Evolutionary conservation across 495 filamentous ascomycete genomes (phyloP), one percentile per base, ranked within the genome.

Genomic region (Aspergillus bertholletiae): DNA sequence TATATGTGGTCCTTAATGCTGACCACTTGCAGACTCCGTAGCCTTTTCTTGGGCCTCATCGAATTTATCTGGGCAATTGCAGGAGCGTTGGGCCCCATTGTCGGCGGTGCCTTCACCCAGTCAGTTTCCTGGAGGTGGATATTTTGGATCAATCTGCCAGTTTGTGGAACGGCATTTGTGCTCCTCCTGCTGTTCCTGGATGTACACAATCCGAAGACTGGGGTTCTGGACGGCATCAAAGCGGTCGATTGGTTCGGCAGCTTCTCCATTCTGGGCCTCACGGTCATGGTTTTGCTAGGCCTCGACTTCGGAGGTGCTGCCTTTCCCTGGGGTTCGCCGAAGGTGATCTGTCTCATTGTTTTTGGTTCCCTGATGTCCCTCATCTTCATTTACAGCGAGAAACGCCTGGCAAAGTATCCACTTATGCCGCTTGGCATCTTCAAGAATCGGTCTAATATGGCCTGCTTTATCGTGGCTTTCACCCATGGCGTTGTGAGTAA

Each of bases 241-340:
- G 86, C 88, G 1, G 85, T 93, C 15, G 89, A 94, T 64, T 92
- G 88, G 87, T 68, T 82, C 28, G 89, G 89, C 1, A 84, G 82
- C 11, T 44, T 88, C 18, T 80, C 81, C 3, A 82, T 94, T 48
- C 76, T 92, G 6, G 84, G 82, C 11, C 82, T 85, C 7, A 88
- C 87, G 0, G 64, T 93, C 41, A 89, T 93, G 82, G 67, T 96
- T 30, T 74, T 95, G 3, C 78, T 93, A 4, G 90, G 86, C 1
- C 75, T 95, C 15, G 83, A 90, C 59, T 86, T 88, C 59, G 89
- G 90, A 23, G 90, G 91, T 12, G 81, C 85, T 7, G 76, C 78
- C 0, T 80, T 81, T 51, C 83, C 89, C 5, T 96, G 90, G 90
- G 67, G 67, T 49, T 92, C 88, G 1, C 74, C 86, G 0, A 84